Conservation (phyloP, 495 filamentous ascomycete species). For the Tuber indicum region DNA sequence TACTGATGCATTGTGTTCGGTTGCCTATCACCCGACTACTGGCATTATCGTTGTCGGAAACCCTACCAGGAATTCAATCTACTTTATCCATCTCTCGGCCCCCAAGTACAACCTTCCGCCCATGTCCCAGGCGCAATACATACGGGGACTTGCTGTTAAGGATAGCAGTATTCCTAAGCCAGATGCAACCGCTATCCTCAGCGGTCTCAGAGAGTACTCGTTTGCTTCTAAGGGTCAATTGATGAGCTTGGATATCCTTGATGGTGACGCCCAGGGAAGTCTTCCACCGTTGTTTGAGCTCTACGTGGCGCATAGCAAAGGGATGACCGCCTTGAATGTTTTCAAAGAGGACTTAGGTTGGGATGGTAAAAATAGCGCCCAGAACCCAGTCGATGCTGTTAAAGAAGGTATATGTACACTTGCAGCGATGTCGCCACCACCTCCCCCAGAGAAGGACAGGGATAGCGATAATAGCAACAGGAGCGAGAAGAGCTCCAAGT, state of each 20-base stretch:
- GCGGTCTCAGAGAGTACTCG: constrained; percentile 87
- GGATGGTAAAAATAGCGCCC: constrained; percentile 75
- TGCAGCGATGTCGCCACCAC: constrained; percentile 37
- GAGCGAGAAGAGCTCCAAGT: constrained; percentile 44
- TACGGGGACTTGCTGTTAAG: constrained; percentile 65
- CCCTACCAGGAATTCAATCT: constrained; percentile 93
- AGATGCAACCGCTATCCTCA: constrained; percentile 92
- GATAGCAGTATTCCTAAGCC: constrained; percentile 69
- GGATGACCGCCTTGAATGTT: constrained; percentile 77
- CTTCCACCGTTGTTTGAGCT: constrained; percentile 70
- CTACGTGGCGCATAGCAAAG: constrained; percentile 94
- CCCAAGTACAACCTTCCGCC: constrained; percentile 74
- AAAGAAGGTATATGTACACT: constrained; percentile 48
- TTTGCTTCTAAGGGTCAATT: constrained; percentile 81
- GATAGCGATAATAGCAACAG: constrained; percentile 41
- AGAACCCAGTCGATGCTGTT: constrained; percentile 66
- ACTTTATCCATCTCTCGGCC: constrained; percentile 89
- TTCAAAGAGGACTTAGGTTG: constrained; percentile 85
- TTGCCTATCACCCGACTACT: constrained; percentile 81
- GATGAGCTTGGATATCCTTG: constrained; percentile 80
- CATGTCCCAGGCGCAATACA: constrained; percentile 80
- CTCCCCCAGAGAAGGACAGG: constrained; percentile 49
- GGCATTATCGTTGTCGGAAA: constrained; percentile 93
- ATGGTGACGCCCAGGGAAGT: constrained; percentile 53
- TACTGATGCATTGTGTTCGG: constrained; percentile 91